These are phyloP conservation scores for Clathrospora elynae DNA, from an alignment of 2,329 filamentous ascomycete species.

Conservation along the genomic window DNA sequence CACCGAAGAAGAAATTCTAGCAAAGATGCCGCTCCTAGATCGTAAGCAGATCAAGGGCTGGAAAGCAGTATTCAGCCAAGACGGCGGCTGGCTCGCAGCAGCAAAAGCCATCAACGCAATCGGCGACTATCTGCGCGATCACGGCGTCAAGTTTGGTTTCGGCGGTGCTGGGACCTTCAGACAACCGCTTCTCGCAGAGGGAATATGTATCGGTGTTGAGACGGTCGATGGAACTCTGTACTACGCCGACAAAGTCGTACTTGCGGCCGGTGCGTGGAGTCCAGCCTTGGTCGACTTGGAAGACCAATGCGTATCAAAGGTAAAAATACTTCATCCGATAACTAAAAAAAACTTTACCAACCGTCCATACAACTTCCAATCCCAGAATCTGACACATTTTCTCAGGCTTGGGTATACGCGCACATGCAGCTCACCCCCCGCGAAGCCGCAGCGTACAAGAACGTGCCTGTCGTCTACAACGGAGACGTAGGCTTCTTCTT, in stretches of 20 bases:
- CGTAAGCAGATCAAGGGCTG: constrained; percentile 53
- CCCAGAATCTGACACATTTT: constrained; percentile 30
- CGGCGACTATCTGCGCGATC: constrained; percentile 45
- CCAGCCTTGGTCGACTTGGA: constrained; percentile 35
- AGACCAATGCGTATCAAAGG: constrained; percentile 57
- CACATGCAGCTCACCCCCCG: constrained; percentile 57
- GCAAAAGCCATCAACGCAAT: constrained; percentile 56
- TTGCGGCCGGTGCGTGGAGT: constrained; percentile 50
- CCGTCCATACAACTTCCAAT: no score
- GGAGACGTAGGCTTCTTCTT: constrained; percentile 58
- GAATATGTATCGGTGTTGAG: constrained; percentile 51
- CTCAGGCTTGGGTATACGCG: constrained; percentile 58
- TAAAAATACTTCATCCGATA: constrained; percentile 60
- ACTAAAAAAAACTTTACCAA: no score
- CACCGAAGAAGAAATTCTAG: constrained; percentile 52
- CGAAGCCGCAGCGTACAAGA: constrained; percentile 56
- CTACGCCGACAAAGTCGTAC: constrained; percentile 52
- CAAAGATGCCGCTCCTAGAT: constrained; percentile 49
- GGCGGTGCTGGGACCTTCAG: constrained; percentile 53
- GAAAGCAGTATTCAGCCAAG: constrained; percentile 53
- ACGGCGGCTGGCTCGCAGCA: constrained; percentile 57
- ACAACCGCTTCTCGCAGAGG: constrained; percentile 48
- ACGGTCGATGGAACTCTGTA: constrained; percentile 52
- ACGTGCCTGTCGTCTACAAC: constrained; percentile 62
- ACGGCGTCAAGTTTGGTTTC: constrained; percentile 53